Percentiles rank a stretch among this genome's conserved stretches.
phyloP scores from a whole-genome alignment of 371 early-diverging fungal genomes.

The Thermomucor indicae-seudaticae region DNA sequence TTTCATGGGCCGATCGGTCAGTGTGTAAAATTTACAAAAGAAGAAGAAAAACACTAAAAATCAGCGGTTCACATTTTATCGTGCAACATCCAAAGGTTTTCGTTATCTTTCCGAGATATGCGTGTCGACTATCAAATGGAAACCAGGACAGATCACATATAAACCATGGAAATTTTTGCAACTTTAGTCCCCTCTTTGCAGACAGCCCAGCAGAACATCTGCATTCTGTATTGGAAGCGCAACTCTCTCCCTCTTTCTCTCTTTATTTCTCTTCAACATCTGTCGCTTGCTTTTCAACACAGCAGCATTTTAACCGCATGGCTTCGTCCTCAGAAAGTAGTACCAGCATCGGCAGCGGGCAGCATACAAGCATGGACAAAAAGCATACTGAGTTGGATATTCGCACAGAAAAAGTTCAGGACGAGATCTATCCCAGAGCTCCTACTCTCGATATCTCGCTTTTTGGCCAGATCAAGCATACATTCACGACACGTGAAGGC shows the following conservation, averaged over 20 bases:
- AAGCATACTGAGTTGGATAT: constrained; percentile 3
- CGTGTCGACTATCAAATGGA: no score
- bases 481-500: constrained; percentile 11
- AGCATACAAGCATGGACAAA: constrained; percentile 6
- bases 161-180: background rate
- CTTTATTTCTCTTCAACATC: background rate
- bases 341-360: background rate
- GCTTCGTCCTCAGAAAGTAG: constrained; percentile 1
- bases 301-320: constrained; percentile 1
- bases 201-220: constrained; percentile 17
- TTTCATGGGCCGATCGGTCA: no score
- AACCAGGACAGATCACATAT: no score
- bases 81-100: no score
- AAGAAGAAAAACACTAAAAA: no score
- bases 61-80: no score
- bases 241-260: background rate
- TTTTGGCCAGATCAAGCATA: constrained; percentile 2
- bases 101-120: no score
- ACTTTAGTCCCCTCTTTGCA: constrained; percentile 10
- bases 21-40: no score
- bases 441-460: constrained; percentile 4
- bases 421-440: constrained; percentile 8
- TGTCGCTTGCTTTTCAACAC: constrained; percentile 9
- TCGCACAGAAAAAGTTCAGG: constrained; percentile 9
- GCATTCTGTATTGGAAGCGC: constrained; percentile 17